Base-by-base conservation (phyloP, 129 eudicot genomes). In the Logfia minima region DNA sequence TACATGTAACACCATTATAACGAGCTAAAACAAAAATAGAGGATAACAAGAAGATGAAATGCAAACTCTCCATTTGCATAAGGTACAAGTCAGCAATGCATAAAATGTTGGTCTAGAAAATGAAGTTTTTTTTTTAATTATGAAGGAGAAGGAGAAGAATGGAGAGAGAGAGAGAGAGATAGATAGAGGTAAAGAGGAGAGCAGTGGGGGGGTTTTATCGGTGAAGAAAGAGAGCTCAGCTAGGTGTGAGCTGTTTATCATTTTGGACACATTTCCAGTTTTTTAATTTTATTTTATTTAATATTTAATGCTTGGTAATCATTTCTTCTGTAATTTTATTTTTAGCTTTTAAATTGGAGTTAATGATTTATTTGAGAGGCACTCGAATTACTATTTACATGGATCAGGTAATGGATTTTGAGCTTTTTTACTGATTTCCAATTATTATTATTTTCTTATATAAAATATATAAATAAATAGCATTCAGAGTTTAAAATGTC, bases 181-280 rank as follows among this genome's bases (percentile, higher is more conserved):
- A 65, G 82, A 26, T 79, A 56, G 77, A 62, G 72, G 9, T 31
- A 55, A 43, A 29, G 19, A 21, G 81, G 22, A n/a, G 76, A 29
- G 60, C 18, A 78, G 74, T 72, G 71, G 79, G 75, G 75, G 83
- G 75, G 72, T 86, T 88, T 79, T 86, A 85, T 88, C 84, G 86
- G 84, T 81, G 84, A 70, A 43, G 63, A 35, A 67, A 74, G 72
- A 72, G 77, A 77, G 9, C 4, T 11, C 41, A 81, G 90, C 83
- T 79, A n/a, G 74, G 84, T 71, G 71, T 86, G 84, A 84, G 91
- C 83, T 84, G 84, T 84, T 77, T 39, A 76, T 63, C 83, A 78
- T 76, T 58, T 66, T 75, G 79, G 79, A 65, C 79, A 67, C 69
- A 72, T 61, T 78, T 78, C 32, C 76, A 28, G 56, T 9, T 16